Conservation (phyloP, 2,329 filamentous ascomycete species). For the Sclerotinia nivalis region DNA sequence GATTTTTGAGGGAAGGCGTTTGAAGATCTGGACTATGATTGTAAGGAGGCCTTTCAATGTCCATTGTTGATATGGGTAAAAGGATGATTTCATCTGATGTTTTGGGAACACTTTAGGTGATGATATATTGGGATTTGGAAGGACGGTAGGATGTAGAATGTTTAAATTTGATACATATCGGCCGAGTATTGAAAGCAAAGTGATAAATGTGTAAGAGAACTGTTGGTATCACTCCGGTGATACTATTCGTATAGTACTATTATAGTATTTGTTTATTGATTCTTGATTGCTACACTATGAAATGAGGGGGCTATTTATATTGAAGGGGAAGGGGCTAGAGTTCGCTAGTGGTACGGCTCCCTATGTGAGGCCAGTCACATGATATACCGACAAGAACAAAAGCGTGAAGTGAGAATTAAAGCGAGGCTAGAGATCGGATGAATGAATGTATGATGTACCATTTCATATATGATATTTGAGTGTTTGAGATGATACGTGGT, state of each 20-base stretch:
- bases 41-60: not conserved
- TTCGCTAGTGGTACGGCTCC: too few relatives aligned
- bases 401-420: not conserved
- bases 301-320: too few relatives aligned
- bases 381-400: too few relatives aligned
- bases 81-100: too few relatives aligned
- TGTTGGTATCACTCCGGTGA: too few relatives aligned
- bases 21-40: not conserved
- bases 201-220: not conserved
- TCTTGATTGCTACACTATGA: too few relatives aligned
- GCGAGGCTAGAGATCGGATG: not conserved
- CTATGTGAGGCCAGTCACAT: too few relatives aligned
- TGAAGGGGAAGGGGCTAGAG: too few relatives aligned
- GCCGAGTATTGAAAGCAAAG: not conserved
- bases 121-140: not conserved
- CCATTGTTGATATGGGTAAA: not conserved
- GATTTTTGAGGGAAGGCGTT: not conserved
- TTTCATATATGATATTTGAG: not conserved
- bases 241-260: too few relatives aligned
- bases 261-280: too few relatives aligned
- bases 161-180: not conserved
- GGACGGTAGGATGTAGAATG: not conserved
- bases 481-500: not conserved
- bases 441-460: not conserved
- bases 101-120: too few relatives aligned